A percentile compares a stretch with the other conserved stretches of the same genome.
phyloP scores from a whole-genome alignment of 306 rosid genomes.

The Quercus aquifolioides region DNA sequence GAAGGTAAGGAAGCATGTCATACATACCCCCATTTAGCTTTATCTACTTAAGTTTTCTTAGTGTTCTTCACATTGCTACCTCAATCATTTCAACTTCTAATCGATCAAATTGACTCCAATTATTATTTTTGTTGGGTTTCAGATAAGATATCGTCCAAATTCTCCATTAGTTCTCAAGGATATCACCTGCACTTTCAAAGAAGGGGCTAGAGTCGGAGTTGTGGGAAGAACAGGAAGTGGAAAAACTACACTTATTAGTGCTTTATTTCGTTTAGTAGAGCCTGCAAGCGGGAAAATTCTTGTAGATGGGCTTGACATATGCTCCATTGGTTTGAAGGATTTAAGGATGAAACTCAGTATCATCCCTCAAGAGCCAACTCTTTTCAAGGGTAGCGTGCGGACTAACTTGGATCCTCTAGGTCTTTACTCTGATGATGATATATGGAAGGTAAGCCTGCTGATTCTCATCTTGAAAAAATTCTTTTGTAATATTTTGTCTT shows the following conservation, averaged over 20 bases:
- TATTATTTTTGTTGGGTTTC: conserved; percentile 10
- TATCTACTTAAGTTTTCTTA: background rate
- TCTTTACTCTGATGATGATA: conserved; percentile 67
- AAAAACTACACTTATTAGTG: conserved; percentile 78
- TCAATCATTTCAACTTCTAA: too few species aligned
- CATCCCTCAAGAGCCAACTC: conserved; percentile 89
- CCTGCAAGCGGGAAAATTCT: conserved; percentile 55
- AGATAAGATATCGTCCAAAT: conserved; percentile 69
- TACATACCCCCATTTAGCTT: background rate
- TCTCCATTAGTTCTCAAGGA: conserved; percentile 70
- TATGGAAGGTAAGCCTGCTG: conserved; percentile 61
- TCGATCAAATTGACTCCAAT: background rate
- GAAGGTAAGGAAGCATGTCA: conserved; percentile 32
- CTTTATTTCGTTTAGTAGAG: conserved; percentile 83
- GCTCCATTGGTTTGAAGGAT: conserved; percentile 72
- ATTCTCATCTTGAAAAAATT: background rate
- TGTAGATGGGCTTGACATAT: conserved; percentile 60
- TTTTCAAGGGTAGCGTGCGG: conserved; percentile 70
- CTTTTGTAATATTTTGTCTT: background rate
- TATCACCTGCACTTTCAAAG: conserved; percentile 62
- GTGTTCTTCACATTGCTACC: too few species aligned
- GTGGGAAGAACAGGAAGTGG: conserved; percentile 94
- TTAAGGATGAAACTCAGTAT: conserved; percentile 68
- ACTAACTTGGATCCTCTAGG: conserved; percentile 81
- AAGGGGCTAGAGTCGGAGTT: conserved; percentile 78